Base-by-base conservation (phyloP, 2,329 filamentous ascomycete genomes). In the Apiospora phragmitis region DNA sequence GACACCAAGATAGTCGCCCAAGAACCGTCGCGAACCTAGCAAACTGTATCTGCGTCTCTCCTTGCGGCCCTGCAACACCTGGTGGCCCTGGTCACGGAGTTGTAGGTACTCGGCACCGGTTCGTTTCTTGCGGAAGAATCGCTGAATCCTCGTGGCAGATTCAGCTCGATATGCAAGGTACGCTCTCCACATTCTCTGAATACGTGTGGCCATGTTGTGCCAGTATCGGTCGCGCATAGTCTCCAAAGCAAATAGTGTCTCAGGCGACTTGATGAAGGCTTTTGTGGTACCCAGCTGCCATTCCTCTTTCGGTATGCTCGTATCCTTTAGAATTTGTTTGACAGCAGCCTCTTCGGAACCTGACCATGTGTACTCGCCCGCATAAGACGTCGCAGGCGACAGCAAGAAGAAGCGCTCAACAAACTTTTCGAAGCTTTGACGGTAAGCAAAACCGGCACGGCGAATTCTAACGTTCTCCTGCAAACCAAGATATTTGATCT, bases 151-250 rank as follows among this genome's bases (percentile, higher is more conserved):
- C 18, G 92, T 97, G 8, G 96, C 96, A 71, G 94, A 96, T 82
- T 99, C 96, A 35, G 91, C 92, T 62, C 96, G 90, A 82, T 98
- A 98, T 6, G 95, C 91, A 51, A 98, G 88, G 79, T 98, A 98
- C 68, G 97, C 97, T 77, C 96, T 90, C 96, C 96, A 99, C 79
- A 97, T 96, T 75, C 96, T 90, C 83, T 99, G 96, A 71, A 99
- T 98, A 71, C 96, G 91, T 72, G 95, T 97, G 4, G 96, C 96
- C 96, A 99, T 98, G 83, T 98, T 99, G 82, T 98, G 95, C 95
- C 95, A 98, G 83, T 98, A 99, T 70, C 94, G 89, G 80, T 99
- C 96, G 79, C 96, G 90, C 95, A 99, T 98, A 71, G 97, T 95
- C 82, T 99, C 96, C 14, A 99, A 86, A 2, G 96, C 96, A 79